Base-by-base conservation (phyloP, 2,329 filamentous ascomycete genomes). In the Pyricularia sp. region DNA sequence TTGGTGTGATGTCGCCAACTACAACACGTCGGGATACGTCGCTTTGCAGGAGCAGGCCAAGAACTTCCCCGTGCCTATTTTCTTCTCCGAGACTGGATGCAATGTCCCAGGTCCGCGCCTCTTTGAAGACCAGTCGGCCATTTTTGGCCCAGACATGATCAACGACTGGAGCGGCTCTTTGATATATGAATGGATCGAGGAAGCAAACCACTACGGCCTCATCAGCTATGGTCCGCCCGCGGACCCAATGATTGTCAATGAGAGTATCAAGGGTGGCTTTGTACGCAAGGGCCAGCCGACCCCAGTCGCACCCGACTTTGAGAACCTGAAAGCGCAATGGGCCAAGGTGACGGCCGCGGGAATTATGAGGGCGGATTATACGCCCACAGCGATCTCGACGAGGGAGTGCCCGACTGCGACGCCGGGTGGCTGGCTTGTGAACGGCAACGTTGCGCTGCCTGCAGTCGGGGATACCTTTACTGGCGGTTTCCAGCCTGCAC, bases 1-100 rank as follows among this genome's bases (percentile, higher is more conserved):
- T 76, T 92, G 90, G 90, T 92, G 90, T 74, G 89, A 89, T 71
- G 79, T 81, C 28, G 81, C 82, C 69, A 78, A 77, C 5, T 93
- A 88, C 79, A 72, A 81, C 30, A 81, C 78, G 6, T 88, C 92
- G 2, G 92, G 92, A 69, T 97, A 97, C 79, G 76, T 82, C 65
- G 82, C 83, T 71, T 86, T 96, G 31, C 85, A 93, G 77, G 78
- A 83, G 68, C 88, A 90, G 72, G 88, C 91, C 6, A 84, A 85
- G 55, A 79, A 86, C 73, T 94, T 93, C 78, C 90, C 88, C 65
- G 88, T 96, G n/a, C 93, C 92, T 25, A 92, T 95, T 74, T 94
- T 93, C 83, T 92, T 97, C 80, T 94, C 92, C 42, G 93, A 97
- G 79, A 95, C 92, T 3, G 93, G 93, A 70, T 97, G 93, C 84